Evolutionary conservation across 495 filamentous ascomycete species (phyloP).

Genomic region (Neurospora sp.): DNA sequence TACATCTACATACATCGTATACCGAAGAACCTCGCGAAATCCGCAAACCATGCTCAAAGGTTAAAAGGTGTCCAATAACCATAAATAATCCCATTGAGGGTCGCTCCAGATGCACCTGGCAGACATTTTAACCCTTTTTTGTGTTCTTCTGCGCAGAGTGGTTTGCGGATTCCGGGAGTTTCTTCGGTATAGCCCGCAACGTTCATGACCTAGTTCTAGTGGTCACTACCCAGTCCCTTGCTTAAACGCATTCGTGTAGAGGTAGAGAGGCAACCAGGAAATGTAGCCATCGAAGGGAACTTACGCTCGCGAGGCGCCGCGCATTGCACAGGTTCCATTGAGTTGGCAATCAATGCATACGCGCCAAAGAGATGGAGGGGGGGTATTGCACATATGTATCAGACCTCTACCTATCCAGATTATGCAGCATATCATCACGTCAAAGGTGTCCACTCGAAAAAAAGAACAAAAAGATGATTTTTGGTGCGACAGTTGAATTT

Average conservation of each 20-base stretch:
- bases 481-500: neutral
- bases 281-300: neutral
- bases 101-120: no score
- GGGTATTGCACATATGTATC: neutral
- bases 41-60: no score
- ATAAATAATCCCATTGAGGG: no score
- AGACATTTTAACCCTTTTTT: no score
- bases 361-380: no score
- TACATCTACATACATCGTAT: no score
- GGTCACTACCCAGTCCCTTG: neutral
- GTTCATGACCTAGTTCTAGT: neutral
- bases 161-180: neutral
- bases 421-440: neutral
- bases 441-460: neutral
- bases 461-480: neutral
- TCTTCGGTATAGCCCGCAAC: neutral
- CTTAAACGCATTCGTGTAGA: neutral
- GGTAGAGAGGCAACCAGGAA: neutral
- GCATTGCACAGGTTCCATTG: neutral
- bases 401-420: neutral
- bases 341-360: no score
- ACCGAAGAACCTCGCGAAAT: no score
- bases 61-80: no score
- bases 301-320: neutral
- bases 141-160: no score